Evolutionary conservation across 768 basidiomycete genomes (phyloP).

Genomic region (Austroboletus festivus): DNA sequence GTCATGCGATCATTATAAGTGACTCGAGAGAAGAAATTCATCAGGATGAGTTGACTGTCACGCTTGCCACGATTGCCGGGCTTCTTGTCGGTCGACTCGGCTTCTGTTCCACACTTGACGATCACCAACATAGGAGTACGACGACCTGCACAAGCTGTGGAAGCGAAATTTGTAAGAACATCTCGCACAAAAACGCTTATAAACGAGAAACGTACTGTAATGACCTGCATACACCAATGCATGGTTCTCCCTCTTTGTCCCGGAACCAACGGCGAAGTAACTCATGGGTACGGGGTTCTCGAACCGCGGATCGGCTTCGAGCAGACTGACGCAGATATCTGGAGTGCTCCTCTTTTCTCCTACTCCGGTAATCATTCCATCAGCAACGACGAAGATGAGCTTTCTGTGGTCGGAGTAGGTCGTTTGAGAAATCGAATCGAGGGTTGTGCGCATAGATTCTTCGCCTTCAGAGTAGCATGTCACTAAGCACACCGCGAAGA

Average conservation of each 20-base stretch:
- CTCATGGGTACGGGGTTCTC: conserved; percentile 95
- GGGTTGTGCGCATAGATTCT: conserved; percentile 84
- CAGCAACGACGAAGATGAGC: conserved; percentile 89
- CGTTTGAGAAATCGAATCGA: conserved; percentile 90
- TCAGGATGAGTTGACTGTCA: conserved; percentile 96
- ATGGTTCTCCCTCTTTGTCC: conserved; percentile 85
- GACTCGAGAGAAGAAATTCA: conserved; percentile 99
- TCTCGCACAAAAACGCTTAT: not conserved
- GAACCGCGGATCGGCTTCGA: conserved; percentile 93
- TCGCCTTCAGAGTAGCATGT: conserved; percentile 98
- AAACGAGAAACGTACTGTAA: conserved; percentile 66
- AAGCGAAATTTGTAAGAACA: conserved; percentile 3
- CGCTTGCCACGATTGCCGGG: conserved; percentile 98
- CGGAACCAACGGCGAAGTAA: conserved; percentile 87
- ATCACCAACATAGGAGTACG: conserved; percentile 92
- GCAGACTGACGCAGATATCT: conserved; percentile 87
- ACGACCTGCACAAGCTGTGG: conserved; percentile 73
- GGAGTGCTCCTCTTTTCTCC: conserved; percentile 96
- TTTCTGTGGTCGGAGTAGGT: conserved; percentile 92
- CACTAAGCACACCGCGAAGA: conserved; percentile 93
- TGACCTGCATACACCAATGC: conserved; percentile 99
- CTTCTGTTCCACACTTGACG: conserved; percentile 94
- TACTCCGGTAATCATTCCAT: conserved; percentile 98
- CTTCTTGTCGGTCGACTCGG: conserved; percentile 83
- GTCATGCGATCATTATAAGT: conserved; percentile 99